These are phyloP conservation scores for Phytophthora europaea DNA, from an alignment of 352 stramenopile species.

Conservation along the genomic window DNA sequence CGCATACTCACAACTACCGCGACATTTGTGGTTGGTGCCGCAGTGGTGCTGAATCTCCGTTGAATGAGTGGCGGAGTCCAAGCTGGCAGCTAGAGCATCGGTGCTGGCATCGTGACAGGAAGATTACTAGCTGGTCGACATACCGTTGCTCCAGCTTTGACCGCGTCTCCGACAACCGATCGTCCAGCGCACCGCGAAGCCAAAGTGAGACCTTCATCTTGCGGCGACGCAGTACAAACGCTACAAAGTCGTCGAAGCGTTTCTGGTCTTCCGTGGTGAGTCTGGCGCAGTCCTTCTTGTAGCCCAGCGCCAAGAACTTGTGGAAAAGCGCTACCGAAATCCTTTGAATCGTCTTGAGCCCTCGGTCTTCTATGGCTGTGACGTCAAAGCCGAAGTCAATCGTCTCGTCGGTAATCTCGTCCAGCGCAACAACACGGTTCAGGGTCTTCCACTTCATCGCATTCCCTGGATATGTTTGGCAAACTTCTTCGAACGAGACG, in stretches of 20 bases:
- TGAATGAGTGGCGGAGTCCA: constrained; percentile 42
- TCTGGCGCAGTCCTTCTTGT: constrained; percentile 4
- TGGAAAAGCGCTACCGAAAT: constrained; percentile 8
- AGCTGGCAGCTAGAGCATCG: constrained; percentile 50
- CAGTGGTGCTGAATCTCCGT: constrained; percentile 51
- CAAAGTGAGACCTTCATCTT: constrained; percentile 23
- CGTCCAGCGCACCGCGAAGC: constrained; percentile 7
- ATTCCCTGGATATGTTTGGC: constrained; percentile 28
- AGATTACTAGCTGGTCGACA: constrained; percentile 12
- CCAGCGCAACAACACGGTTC: constrained; percentile 12
- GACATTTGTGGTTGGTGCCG: constrained; percentile 52
- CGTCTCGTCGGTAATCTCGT: constrained; percentile 37
- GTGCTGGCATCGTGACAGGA: constrained; percentile 56
- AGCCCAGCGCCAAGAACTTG: neutral
- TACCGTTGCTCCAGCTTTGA: constrained; percentile 17
- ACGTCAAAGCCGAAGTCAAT: constrained; percentile 46
- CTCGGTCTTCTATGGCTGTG: neutral
- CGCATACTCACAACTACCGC: constrained; percentile 47
- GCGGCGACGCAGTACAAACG: constrained; percentile 38
- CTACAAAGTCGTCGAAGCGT: constrained; percentile 27
- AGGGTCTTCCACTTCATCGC: constrained; percentile 37
- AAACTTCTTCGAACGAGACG: constrained; percentile 38
- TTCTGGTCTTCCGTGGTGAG: constrained; percentile 11
- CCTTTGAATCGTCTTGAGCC: constrained; percentile 15
- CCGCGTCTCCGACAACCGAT: constrained; percentile 21